Evolutionary conservation across 164 flowering plant species (phyloP).

Genomic region (Stephania yunnanensis): DNA sequence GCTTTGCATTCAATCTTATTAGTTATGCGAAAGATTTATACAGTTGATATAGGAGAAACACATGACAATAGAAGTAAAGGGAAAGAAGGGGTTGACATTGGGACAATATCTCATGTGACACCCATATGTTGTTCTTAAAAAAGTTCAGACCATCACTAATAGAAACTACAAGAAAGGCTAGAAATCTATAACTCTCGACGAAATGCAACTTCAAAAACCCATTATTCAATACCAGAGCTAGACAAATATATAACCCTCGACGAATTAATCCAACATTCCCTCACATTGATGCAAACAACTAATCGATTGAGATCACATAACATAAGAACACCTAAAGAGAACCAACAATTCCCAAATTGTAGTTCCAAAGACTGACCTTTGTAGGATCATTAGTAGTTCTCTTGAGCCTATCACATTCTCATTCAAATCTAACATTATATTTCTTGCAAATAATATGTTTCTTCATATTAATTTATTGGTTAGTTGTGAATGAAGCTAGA

Average conservation of each 20-base stretch:
- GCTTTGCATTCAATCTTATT: no score
- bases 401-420: constrained; percentile 44
- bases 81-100: no score
- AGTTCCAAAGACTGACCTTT: constrained; percentile 49
- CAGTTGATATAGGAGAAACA: no score
- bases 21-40: no score
- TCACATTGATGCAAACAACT: neutral
- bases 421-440: no score
- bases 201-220: neutral
- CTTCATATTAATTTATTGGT: no score
- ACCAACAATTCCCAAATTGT: neutral
- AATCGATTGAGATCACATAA: no score
- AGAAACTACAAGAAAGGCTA: neutral
- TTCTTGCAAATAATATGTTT: no score
- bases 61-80: no score
- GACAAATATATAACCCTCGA: neutral
- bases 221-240: neutral
- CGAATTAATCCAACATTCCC: neutral
- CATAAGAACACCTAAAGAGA: neutral
- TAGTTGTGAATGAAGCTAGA: no score
- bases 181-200: neutral
- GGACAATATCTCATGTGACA: no score
- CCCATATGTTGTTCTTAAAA: no score
- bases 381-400: constrained; percentile 80
- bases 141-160: neutral